Conservation (phyloP, 345 rosid species). For the Hibiscus tridactylites region DNA sequence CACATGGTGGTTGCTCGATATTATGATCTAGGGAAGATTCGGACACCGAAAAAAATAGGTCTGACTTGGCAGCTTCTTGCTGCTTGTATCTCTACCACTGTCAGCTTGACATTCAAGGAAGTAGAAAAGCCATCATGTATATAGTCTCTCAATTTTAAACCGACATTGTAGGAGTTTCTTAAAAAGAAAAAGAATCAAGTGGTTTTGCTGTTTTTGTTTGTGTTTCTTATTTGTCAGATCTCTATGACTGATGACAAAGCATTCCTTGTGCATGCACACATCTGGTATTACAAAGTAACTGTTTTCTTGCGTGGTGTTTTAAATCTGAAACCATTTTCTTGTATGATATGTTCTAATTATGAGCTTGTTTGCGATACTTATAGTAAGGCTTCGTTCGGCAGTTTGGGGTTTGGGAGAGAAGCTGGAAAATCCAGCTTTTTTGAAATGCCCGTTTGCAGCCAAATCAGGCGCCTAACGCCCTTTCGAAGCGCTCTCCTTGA, state of each 20-base stretch:
- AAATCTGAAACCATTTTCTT: too few relatives aligned
- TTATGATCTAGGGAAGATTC: too few relatives aligned
- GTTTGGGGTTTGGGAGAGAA: too few relatives aligned
- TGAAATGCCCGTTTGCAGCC: too few relatives aligned
- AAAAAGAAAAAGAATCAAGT: slow-evolving; percentile 16
- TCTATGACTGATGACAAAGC: slow-evolving; percentile 11
- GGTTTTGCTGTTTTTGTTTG: background rate
- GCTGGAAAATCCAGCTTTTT: too few relatives aligned
- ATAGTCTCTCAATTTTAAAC: background rate
- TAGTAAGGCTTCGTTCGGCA: too few relatives aligned
- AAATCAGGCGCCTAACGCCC: too few relatives aligned
- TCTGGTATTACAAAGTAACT: background rate
- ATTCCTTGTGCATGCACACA: slow-evolving; percentile 14
- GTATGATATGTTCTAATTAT: too few relatives aligned
- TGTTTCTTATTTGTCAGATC: slow-evolving; percentile 15
- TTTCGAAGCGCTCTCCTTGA: too few relatives aligned
- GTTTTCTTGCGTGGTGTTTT: background rate
- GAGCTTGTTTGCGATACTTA: background rate
- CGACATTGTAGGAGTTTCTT: slow-evolving; percentile 11
- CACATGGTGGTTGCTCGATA: too few relatives aligned
- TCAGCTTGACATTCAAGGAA: background rate
- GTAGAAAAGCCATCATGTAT: background rate
- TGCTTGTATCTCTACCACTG: background rate
- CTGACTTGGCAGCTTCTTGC: background rate
- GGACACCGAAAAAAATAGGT: too few relatives aligned